phyloP scores from a whole-genome alignment of 2,329 filamentous ascomycete genomes.

The Aspergillus sp. region DNA sequence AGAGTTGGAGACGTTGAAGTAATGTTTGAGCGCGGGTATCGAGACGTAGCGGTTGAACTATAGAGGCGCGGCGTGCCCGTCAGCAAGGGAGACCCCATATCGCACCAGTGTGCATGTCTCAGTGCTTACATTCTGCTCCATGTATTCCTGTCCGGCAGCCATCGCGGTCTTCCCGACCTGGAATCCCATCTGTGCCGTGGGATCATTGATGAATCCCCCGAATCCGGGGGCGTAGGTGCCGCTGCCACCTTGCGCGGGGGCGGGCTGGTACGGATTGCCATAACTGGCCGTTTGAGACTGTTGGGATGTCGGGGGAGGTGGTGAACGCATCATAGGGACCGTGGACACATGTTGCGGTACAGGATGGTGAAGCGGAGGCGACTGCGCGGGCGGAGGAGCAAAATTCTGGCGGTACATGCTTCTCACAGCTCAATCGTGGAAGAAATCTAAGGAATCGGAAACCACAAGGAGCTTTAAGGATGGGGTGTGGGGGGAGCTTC shows the following conservation, averaged over 20 bases:
- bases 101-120: neutral
- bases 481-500: constrained; percentile 4
- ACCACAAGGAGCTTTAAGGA: constrained; percentile 3
- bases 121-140: constrained; percentile 85
- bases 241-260: constrained; percentile 40
- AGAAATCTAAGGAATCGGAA: constrained; percentile 8
- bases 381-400: constrained; percentile 70
- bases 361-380: constrained; percentile 92
- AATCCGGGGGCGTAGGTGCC: constrained; percentile 60
- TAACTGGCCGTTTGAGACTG: constrained; percentile 59
- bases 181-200: constrained; percentile 89
- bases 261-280: constrained; percentile 52
- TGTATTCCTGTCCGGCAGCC: constrained; percentile 85
- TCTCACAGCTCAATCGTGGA: constrained; percentile 8
- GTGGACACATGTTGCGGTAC: constrained; percentile 98
- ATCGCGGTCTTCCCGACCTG: constrained; percentile 92
- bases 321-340: constrained; percentile 93
- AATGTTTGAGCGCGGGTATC: constrained; percentile 91
- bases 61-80: neutral
- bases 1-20: constrained; percentile 98
- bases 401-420: constrained; percentile 84
- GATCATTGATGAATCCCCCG: constrained; percentile 92
- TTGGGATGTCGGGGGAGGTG: constrained; percentile 74
- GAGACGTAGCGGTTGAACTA: constrained; percentile 83
- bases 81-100: neutral